Percentiles rank a stretch among this genome's conserved stretches.
Conservation (phyloP, 345 rosid species). For the Brassica incana region DNA sequence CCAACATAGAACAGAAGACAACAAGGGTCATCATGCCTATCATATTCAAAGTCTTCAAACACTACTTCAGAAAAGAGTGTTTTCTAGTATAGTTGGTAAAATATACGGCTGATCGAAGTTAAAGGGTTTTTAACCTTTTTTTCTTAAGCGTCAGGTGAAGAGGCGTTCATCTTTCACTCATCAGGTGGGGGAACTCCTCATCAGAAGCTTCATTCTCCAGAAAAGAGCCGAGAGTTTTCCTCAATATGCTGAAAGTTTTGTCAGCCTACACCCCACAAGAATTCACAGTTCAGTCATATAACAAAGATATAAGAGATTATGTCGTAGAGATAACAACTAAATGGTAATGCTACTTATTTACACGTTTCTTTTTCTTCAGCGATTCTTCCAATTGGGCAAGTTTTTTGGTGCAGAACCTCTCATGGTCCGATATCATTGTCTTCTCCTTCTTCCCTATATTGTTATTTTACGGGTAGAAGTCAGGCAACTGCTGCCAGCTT, state of each 20-base stretch:
- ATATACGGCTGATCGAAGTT: neutral
- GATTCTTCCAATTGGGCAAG: slow-evolving; percentile 62
- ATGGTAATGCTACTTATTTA: slow-evolving; percentile 18
- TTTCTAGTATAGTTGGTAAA: neutral
- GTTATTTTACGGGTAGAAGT: slow-evolving; percentile 23
- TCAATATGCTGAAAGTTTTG: slow-evolving; percentile 69
- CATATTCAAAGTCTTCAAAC: slow-evolving; percentile 9
- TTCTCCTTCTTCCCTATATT: slow-evolving; percentile 74
- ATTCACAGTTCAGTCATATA: neutral
- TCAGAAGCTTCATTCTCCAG: slow-evolving; percentile 63
- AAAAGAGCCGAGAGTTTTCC: slow-evolving; percentile 73
- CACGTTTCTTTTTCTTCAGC: slow-evolving; percentile 68
- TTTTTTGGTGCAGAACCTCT: slow-evolving; percentile 60
- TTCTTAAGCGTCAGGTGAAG: neutral
- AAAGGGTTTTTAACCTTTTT: neutral
- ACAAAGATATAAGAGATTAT: neutral
- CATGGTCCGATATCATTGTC: slow-evolving; percentile 62
- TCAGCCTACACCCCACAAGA: slow-evolving; percentile 50
- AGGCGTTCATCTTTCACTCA: slow-evolving; percentile 42
- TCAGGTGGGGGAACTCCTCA: slow-evolving; percentile 64
- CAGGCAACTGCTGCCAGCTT: slow-evolving; percentile 8
- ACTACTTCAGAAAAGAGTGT: neutral
- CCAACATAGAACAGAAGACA: neutral
- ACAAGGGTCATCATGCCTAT: neutral
- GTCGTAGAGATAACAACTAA: neutral